Evolutionary conservation across 345 rosid genomes (phyloP).

Genomic region (Euphorbia pulcherrima): DNA sequence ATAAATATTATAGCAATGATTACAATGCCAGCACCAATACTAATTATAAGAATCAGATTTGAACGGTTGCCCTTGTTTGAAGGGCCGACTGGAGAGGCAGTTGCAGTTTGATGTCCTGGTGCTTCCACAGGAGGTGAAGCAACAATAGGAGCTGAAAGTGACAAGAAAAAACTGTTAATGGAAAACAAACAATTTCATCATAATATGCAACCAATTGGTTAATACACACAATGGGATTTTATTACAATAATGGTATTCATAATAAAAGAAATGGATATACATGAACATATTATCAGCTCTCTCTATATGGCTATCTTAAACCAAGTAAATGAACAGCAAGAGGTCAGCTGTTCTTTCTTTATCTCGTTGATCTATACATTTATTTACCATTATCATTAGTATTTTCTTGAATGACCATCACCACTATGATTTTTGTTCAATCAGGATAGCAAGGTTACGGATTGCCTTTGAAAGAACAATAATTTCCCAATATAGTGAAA

Average conservation of each 20-base stretch:
- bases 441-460: background rate
- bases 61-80: constrained; percentile 54
- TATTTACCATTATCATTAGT: background rate
- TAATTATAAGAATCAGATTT: constrained; percentile 53
- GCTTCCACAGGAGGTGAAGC: constrained; percentile 51
- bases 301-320: background rate
- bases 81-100: constrained; percentile 32
- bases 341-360: background rate
- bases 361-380: background rate
- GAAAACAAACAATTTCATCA: constrained; percentile 1
- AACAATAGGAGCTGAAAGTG: constrained; percentile 60
- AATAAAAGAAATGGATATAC: background rate
- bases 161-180: constrained; percentile 21
- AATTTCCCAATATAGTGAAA: background rate
- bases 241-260: background rate
- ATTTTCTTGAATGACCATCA: background rate
- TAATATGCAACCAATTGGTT: background rate
- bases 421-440: background rate
- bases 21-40: constrained; percentile 63
- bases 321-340: background rate
- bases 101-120: constrained; percentile 46
- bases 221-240: background rate
- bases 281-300: background rate
- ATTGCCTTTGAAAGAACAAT: background rate
- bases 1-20: constrained; percentile 47